Base-by-base conservation (phyloP, 148 eudicot genomes). In the Limonium bicolor region DNA sequence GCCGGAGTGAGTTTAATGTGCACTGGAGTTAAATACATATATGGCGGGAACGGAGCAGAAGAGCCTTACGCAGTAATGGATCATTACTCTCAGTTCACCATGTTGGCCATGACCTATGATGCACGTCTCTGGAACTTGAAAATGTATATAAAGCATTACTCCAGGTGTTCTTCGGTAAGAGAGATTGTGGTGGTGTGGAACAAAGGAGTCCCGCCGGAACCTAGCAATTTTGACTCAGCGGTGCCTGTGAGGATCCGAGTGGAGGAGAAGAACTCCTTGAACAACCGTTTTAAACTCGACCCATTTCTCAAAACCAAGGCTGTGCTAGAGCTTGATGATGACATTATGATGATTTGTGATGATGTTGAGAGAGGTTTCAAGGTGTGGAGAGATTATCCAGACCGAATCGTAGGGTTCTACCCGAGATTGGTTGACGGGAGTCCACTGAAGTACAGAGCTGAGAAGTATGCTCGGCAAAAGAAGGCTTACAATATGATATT, bases 111-210 rank as follows among this genome's bases (percentile, higher is more conserved):
- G 96, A 82, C 96, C 11, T 86, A 78, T 10, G 96, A 86, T 24
- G 96, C 94, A 38, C 78, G 96, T 21, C 71, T 86, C 1, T 86
- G 88, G 96, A 86, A 86, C 54, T 56, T 86, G 55, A 76, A 78
- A 51, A 66, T 78, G 85, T 82, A 70, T 32, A 48, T 82, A 15
- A 73, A 74, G 54, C 96, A 82, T 61, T 86, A 86, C 40, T 86
- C 96, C 20, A 71, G 81, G 64, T 86, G 96, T 56, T 57, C 88
- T 27, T 86, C 96, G 0, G 96, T 86, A 30, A 81, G 72, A 8
- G 96, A 86, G 58, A 82, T 86, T 20, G 85, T 86, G 20, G 80
- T 86, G 25, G 77, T 86, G 2, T 86, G 96, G 94, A 82, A 86
- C 77, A 82, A 73, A 67, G 96, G 96, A 14, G 48, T 7, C 27